Conservation (phyloP, 2,329 filamentous ascomycete species). For the Botryotinia calthae region DNA sequence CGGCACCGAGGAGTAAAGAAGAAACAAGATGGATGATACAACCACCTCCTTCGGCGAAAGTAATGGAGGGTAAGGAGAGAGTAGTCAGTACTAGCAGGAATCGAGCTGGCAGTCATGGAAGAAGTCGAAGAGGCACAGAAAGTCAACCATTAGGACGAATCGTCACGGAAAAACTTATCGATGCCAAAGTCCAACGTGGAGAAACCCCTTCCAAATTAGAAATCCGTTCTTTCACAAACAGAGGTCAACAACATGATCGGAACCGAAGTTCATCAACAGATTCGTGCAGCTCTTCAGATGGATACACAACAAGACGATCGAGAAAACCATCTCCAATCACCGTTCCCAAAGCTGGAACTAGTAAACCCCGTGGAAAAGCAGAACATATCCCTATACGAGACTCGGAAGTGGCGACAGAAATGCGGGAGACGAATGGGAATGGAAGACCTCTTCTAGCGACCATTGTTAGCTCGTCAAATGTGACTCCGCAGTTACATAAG, state of each 20-base stretch:
- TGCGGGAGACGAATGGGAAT: slow-evolving; percentile 24
- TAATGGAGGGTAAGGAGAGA: slow-evolving; percentile 85
- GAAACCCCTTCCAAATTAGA: slow-evolving; percentile 33
- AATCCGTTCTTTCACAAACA: slow-evolving; percentile 24
- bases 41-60: slow-evolving; percentile 80
- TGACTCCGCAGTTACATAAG: slow-evolving; percentile 20
- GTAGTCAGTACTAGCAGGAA: slow-evolving; percentile 61
- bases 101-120: slow-evolving; percentile 40
- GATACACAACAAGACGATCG: slow-evolving; percentile 24
- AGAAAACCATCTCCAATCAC: slow-evolving; percentile 33
- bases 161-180: slow-evolving; percentile 35
- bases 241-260: slow-evolving; percentile 26
- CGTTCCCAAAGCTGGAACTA: slow-evolving; percentile 20
- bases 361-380: slow-evolving; percentile 24
- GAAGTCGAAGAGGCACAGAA: slow-evolving; percentile 44
- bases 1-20: slow-evolving; percentile 64
- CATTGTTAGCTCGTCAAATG: slow-evolving; percentile 32
- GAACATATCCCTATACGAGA: slow-evolving; percentile 33
- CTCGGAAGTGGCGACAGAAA: slow-evolving; percentile 23
- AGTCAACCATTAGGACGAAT: slow-evolving; percentile 14
- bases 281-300: slow-evolving; percentile 28
- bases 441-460: slow-evolving; percentile 29
- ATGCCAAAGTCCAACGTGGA: slow-evolving; percentile 35
- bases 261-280: slow-evolving; percentile 28
- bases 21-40: slow-evolving; percentile 90